These are phyloP conservation scores for Capsella rubella DNA, from an alignment of 441 rosid species.

Conservation along the genomic window DNA sequence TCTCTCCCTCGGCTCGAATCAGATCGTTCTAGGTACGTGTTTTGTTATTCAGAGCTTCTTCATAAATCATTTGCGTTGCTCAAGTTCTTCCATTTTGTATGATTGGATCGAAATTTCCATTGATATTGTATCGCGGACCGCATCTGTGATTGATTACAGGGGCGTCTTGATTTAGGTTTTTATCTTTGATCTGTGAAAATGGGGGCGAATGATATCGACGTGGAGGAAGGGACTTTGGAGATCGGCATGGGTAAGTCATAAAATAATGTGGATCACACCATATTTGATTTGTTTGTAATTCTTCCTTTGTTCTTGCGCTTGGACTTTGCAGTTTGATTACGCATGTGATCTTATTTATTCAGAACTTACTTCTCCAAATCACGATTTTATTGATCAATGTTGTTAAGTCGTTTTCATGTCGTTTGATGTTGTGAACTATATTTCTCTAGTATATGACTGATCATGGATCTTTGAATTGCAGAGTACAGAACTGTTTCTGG, in stretches of 20 bases:
- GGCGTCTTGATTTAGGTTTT: neutral
- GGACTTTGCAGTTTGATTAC: too few relatives aligned
- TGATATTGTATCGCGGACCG: too few relatives aligned
- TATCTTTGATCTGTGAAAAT: slow-evolving; percentile 47
- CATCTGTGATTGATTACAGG: too few relatives aligned
- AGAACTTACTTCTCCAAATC: neutral
- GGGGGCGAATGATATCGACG: slow-evolving; percentile 52
- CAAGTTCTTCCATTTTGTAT: too few relatives aligned
- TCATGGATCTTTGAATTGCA: slow-evolving; percentile 38
- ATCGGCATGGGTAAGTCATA: slow-evolving; percentile 85
- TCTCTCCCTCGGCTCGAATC: slow-evolving; percentile 28
- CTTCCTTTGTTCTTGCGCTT: neutral
- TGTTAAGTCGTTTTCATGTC: slow-evolving; percentile 1
- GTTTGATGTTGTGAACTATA: neutral
- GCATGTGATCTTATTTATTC: too few relatives aligned
- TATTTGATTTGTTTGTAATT: neutral
- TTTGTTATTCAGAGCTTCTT: slow-evolving; percentile 26
- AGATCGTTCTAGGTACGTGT: slow-evolving; percentile 33
- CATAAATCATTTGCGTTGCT: neutral
- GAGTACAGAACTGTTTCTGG: slow-evolving; percentile 64
- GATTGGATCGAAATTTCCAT: too few relatives aligned
- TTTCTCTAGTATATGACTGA: slow-evolving; percentile 6
- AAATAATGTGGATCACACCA: neutral
- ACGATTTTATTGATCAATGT: neutral
- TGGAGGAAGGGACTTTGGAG: slow-evolving; percentile 82